phyloP scores from a whole-genome alignment of 768 basidiomycete genomes.

The Mycena haematopus region DNA sequence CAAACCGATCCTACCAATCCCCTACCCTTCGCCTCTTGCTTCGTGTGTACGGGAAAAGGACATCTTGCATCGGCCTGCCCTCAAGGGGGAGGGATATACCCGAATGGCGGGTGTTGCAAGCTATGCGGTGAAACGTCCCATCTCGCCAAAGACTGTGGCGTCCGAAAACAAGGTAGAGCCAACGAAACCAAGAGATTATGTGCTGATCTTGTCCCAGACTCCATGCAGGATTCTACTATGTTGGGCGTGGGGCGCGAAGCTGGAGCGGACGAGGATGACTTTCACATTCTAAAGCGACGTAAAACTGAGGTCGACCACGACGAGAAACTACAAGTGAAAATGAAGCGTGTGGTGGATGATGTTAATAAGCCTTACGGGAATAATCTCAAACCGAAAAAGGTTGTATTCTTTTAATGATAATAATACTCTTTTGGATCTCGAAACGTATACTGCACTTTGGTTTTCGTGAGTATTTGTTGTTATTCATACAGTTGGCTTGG shows the following conservation, averaged over 20 bases:
- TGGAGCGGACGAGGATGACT: conserved; percentile 95
- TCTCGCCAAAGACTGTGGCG: conserved; percentile 81
- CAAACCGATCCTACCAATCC: conserved; percentile 66
- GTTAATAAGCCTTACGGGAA: conserved; percentile 43
- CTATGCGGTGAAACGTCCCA: conserved; percentile 87
- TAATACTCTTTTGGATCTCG: too few species aligned
- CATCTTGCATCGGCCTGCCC: conserved; percentile 89
- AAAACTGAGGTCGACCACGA: conserved; percentile 65
- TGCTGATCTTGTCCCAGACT: conserved; percentile 38
- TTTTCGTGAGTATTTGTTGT: too few species aligned
- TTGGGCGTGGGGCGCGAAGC: conserved; percentile 58
- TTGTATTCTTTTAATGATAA: conserved; percentile 50
- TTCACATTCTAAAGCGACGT: conserved; percentile 78
- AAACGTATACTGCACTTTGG: too few species aligned
- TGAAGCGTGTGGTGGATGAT: conserved; percentile 48
- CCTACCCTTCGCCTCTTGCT: conserved; percentile 90
- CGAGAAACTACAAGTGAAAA: conserved; percentile 55
- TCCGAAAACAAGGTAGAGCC: conserved; percentile 58
- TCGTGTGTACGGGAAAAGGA: conserved; percentile 84
- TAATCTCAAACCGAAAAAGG: conserved; percentile 45
- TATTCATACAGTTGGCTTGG: too few species aligned
- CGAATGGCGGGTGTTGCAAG: conserved; percentile 90
- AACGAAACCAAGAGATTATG: background rate
- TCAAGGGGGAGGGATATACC: conserved; percentile 81
- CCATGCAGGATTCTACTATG: conserved; percentile 42